A percentile compares a stretch with the other conserved stretches of the same genome.
Conservation (phyloP, 1,284 basidiomycete species). For the Gomphus sp. region DNA sequence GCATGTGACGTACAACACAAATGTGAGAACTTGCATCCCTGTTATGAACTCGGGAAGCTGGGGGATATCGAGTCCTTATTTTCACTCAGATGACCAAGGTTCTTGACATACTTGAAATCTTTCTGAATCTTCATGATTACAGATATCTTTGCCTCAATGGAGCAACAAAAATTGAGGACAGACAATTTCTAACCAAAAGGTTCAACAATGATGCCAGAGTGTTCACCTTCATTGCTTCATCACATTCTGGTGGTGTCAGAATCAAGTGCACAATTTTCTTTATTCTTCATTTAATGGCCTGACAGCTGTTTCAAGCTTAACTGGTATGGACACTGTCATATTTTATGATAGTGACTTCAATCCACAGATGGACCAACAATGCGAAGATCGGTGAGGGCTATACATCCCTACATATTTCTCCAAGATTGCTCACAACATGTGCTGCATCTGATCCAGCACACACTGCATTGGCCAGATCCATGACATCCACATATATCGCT, state of each 20-base stretch:
- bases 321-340: constrained; percentile 94
- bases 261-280: constrained; percentile 67
- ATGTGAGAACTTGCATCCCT: constrained; percentile 68
- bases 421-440: not conserved
- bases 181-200: constrained; percentile 93
- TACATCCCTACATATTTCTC: not conserved
- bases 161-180: constrained; percentile 91
- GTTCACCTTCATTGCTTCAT: constrained; percentile 92
- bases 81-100: constrained; percentile 98
- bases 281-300: not conserved
- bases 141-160: constrained; percentile 91
- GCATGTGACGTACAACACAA: no score
- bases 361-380: constrained; percentile 95
- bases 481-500: constrained; percentile 95
- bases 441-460: constrained; percentile 40
- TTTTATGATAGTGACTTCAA: constrained; percentile 99
- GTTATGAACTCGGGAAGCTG: constrained; percentile 77
- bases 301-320: constrained; percentile 42
- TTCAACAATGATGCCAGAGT: constrained; percentile 90
- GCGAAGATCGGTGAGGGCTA: constrained; percentile 77
- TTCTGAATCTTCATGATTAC: constrained; percentile 90
- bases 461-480: constrained; percentile 95
- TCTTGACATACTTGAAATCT: constrained; percentile 90
- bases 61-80: constrained; percentile 85
- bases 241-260: constrained; percentile 89